Evolutionary conservation across 306 rosid species (phyloP), one percentile per base, ranked within the genome.

Genomic region (Fragaria nilgerrensis): DNA sequence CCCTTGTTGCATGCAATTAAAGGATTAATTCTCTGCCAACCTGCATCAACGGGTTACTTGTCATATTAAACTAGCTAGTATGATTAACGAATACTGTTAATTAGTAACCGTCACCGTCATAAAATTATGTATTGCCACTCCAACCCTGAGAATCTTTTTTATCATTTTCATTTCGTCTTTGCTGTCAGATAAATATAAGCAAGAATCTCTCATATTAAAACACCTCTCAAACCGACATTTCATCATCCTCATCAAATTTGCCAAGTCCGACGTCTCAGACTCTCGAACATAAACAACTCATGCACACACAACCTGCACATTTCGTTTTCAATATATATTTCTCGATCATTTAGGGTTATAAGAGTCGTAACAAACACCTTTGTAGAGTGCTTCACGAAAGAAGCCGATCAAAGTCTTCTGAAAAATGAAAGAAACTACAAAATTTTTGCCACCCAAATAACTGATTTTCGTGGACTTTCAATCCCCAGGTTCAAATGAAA

Each of bases 91-190:
- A 70, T 77, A 74, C 66, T 80, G 71, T 34, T 47, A 14, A 55
- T 55, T 47, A 14, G 75, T 45, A 77, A 77, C 85, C 76, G 85
- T 82, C 85, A 17, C 77, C 3, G 55, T 70, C 72, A 64, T 78
- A 62, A 39, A 64, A 78, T 78, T 64, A 64, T 64, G 17, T 64
- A 34, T 22, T 22, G 14, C 15, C 13, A 70, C 39, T 25, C 49
- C 53, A 13, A 37, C 19, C 41, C 5, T 32, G 20, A 67, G 79
- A 66, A 75, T 81, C 48, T 25, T 68, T 58, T 41, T 59, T 9
- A 36, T 49, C 43, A 5, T 25, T 61, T 61, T 61, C 3, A 25
- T 58, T 58, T 58, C 34, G 6, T 11, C 12, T 25, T 50, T 61
- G 43, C 3, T 63, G 73, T 72, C 44, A 36, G 63, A 74, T 63